phyloP scores from a whole-genome alignment of 2,329 filamentous ascomycete species.

The Epichloe scottii region DNA sequence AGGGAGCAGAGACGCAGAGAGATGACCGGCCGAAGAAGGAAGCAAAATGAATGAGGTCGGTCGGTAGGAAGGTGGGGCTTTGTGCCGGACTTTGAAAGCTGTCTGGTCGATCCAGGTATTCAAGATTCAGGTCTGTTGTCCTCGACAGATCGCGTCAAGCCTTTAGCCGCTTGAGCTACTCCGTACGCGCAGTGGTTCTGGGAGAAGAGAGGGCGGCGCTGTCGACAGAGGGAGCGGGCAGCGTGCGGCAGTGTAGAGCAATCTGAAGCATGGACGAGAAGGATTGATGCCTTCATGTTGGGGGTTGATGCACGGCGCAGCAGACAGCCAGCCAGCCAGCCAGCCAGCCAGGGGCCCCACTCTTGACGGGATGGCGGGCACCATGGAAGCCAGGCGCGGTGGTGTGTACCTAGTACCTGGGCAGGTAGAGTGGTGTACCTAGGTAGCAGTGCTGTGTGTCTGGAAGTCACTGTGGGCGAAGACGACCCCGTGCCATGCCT shows the following conservation, averaged over 20 bases:
- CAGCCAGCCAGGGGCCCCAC: slow-evolving; percentile 6
- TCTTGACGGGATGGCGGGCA: slow-evolving; percentile 10
- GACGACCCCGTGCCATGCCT: no score
- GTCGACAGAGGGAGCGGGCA: background rate
- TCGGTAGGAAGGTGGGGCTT: slow-evolving; percentile 3
- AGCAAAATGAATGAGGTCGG: slow-evolving; percentile 3
- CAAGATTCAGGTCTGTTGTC: background rate
- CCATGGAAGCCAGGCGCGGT: slow-evolving; percentile 9
- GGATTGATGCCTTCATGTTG: slow-evolving; percentile 1
- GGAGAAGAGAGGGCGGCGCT: background rate
- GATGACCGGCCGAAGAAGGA: slow-evolving; percentile 1
- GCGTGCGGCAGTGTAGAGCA: background rate
- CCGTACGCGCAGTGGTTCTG: background rate
- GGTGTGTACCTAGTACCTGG: no score
- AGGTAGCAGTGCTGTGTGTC: no score
- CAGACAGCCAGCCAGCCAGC: background rate
- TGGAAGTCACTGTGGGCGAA: no score
- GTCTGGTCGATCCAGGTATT: background rate
- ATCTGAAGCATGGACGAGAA: background rate
- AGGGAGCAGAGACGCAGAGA: background rate
- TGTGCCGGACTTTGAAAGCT: background rate
- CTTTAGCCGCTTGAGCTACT: background rate
- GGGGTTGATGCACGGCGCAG: slow-evolving; percentile 5
- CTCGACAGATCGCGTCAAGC: background rate
- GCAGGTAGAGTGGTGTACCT: no score